These are phyloP conservation scores for Vigna reflexopilosa DNA, from an alignment of 306 rosid species.

Conservation along the genomic window DNA sequence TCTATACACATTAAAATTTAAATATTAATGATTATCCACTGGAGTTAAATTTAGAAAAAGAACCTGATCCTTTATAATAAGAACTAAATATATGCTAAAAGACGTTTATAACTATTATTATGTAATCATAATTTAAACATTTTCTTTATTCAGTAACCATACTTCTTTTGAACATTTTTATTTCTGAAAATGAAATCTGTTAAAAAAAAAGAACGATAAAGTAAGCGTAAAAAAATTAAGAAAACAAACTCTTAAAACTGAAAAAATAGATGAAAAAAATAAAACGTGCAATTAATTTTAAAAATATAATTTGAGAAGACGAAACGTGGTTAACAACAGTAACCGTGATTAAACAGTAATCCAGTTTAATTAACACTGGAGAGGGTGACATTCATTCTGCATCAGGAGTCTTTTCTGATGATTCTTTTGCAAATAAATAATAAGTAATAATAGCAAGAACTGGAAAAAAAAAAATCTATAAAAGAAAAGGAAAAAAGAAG, in stretches of 20 bases:
- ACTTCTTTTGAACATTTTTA: not conserved
- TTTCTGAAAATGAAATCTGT: not conserved
- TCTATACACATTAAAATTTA: not conserved
- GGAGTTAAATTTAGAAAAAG: too few relatives aligned
- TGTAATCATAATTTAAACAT: too few relatives aligned
- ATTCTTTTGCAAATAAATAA: slow-evolving; percentile 14
- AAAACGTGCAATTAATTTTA: not conserved
- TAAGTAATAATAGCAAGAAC: not conserved
- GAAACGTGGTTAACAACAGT: not conserved
- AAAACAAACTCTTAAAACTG: not conserved
- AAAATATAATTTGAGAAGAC: not conserved
- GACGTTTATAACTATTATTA: too few relatives aligned
- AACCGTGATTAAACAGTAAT: slow-evolving; percentile 16
- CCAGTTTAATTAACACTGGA: not conserved
- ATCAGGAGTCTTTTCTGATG: slow-evolving; percentile 28
- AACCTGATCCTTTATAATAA: too few relatives aligned
- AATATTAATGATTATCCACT: not conserved
- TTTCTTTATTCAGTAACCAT: too few relatives aligned
- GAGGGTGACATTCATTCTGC: slow-evolving; percentile 8
- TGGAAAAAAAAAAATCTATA: not conserved
- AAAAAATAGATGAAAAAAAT: not conserved
- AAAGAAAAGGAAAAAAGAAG: not conserved
- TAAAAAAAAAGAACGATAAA: not conserved
- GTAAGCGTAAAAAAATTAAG: too few relatives aligned
- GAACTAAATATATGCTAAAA: too few relatives aligned